phyloP scores from a whole-genome alignment of 345 rosid species.

The Euphorbia peplus region DNA sequence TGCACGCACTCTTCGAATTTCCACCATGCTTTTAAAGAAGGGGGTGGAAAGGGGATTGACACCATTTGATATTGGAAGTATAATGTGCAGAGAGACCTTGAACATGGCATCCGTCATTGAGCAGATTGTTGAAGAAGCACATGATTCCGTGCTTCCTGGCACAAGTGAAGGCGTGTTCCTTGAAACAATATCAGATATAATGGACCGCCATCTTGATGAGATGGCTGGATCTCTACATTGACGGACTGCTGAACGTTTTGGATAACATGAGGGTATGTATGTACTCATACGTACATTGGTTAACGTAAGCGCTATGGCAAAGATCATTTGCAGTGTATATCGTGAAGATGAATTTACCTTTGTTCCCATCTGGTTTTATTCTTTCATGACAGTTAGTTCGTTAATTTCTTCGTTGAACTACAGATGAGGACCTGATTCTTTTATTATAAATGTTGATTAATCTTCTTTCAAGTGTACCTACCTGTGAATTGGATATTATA shows the following conservation, averaged over 20 bases:
- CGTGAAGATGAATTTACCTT: neutral
- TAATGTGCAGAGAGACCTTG: constrained; percentile 45
- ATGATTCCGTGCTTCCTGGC: constrained; percentile 35
- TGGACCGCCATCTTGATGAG: constrained; percentile 35
- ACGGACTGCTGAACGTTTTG: constrained; percentile 1
- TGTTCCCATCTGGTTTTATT: constrained; percentile 4
- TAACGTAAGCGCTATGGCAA: neutral
- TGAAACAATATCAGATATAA: constrained; percentile 33
- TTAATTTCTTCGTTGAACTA: neutral
- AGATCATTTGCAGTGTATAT: neutral
- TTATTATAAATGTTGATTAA: neutral
- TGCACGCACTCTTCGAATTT: constrained; percentile 33
- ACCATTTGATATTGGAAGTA: constrained; percentile 37
- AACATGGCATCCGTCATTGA: constrained; percentile 33
- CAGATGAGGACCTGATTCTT: neutral
- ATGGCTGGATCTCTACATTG: constrained; percentile 15
- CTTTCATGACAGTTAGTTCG: constrained; percentile 1
- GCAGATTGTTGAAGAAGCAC: constrained; percentile 38
- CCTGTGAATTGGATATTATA: neutral
- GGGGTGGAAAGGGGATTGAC: constrained; percentile 41
- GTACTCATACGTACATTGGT: neutral
- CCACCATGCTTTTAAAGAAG: constrained; percentile 48
- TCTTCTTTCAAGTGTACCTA: neutral
- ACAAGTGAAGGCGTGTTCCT: constrained; percentile 35
- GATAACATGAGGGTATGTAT: constrained; percentile 10